Conservation (phyloP, 352 stramenopile species). For the Halophytophthora batemanensis region DNA sequence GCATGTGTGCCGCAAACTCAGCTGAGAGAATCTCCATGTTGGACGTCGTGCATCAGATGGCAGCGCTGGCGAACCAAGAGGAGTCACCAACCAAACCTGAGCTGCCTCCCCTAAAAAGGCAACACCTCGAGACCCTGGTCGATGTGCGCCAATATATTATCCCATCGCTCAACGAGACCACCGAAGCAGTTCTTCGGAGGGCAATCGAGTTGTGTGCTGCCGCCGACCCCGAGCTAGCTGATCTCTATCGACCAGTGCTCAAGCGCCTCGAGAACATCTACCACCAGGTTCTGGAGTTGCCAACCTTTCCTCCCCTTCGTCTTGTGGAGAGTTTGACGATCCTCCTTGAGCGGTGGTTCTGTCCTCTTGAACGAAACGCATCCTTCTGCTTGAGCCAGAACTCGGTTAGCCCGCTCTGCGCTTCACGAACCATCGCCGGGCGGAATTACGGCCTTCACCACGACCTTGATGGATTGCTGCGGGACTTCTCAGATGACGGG, state of each 20-base stretch:
- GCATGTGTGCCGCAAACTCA: too few species aligned
- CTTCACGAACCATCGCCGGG: slow-evolving; percentile 8
- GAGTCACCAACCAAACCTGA: too few species aligned
- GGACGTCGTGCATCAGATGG: slow-evolving; percentile 9
- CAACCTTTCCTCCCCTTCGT: background rate
- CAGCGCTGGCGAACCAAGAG: slow-evolving; percentile 4
- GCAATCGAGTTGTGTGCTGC: slow-evolving; percentile 6
- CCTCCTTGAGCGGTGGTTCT: slow-evolving; percentile 11
- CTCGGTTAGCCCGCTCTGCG: slow-evolving; percentile 7
- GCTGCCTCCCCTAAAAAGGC: too few species aligned
- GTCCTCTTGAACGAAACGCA: slow-evolving; percentile 7
- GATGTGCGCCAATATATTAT: slow-evolving; percentile 12
- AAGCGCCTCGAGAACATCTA: slow-evolving; percentile 12
- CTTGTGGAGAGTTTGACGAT: slow-evolving; percentile 15
- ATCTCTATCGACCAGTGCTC: slow-evolving; percentile 13
- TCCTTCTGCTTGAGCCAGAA: background rate
- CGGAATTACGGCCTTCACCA: slow-evolving; percentile 21
- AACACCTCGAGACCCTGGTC: too few species aligned
- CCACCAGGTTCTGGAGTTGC: slow-evolving; percentile 1
- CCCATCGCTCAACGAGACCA: slow-evolving; percentile 11
- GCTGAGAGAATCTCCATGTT: slow-evolving; percentile 3
- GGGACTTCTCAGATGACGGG: background rate
- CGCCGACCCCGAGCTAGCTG: background rate
- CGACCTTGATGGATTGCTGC: slow-evolving; percentile 12
- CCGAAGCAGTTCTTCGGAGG: slow-evolving; percentile 6